phyloP scores from a whole-genome alignment of 495 filamentous ascomycete genomes.

The Lentithecium fluviatile region DNA sequence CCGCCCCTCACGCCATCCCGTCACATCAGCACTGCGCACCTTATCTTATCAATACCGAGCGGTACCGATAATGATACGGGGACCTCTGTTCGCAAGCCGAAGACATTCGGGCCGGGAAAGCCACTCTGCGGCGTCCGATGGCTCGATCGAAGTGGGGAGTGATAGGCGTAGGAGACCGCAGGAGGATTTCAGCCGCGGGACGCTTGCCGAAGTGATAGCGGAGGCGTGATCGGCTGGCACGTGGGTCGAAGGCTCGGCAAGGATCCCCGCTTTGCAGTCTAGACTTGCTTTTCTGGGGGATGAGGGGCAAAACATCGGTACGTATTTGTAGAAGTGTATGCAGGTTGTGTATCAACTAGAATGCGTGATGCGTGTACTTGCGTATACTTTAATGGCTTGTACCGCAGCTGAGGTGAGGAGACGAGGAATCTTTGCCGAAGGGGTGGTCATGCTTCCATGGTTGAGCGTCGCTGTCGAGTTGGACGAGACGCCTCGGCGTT shows the following conservation, averaged over 20 bases:
- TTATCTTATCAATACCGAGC: background rate
- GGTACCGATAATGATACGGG: background rate
- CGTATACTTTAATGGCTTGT: background rate
- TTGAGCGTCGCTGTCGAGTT: background rate
- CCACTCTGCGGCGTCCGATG: background rate
- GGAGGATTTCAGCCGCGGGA: no score
- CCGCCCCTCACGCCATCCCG: no score
- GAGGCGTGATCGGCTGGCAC: no score
- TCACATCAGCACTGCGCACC: no score
- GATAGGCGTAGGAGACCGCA: no score
- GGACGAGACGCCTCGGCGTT: background rate
- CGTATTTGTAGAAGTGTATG: conserved; percentile 15
- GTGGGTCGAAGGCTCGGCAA: no score
- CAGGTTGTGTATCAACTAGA: conserved; percentile 14
- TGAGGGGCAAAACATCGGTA: conserved; percentile 18
- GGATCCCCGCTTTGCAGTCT: no score
- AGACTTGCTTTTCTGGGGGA: conserved; percentile 1
- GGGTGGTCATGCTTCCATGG: background rate
- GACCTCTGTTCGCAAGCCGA: background rate
- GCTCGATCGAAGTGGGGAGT: background rate
- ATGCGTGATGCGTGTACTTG: background rate
- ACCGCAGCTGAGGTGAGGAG: background rate
- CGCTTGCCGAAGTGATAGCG: no score
- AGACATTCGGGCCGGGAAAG: background rate
- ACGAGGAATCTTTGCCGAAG: background rate